Evolutionary conservation across 768 basidiomycete genomes (phyloP).

Genomic region (Piloderma croceum): DNA sequence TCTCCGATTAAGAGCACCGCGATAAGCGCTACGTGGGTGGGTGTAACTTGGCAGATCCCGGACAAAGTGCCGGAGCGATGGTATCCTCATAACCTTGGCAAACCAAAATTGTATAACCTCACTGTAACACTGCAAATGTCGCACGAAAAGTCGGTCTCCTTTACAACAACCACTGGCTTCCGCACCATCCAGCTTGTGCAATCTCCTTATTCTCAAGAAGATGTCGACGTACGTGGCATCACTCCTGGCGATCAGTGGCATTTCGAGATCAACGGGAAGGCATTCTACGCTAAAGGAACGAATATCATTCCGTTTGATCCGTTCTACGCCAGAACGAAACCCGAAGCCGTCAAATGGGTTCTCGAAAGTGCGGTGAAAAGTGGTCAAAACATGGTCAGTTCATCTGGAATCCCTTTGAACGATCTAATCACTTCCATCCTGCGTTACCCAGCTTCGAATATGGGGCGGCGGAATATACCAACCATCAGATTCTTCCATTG

Average conservation of each 20-base stretch:
- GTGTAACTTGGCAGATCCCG: constrained; percentile 40
- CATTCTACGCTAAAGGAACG: constrained; percentile 50
- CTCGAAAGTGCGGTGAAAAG: constrained; percentile 48
- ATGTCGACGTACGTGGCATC: constrained; percentile 42
- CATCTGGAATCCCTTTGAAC: too few species aligned
- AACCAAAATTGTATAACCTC: constrained; percentile 50
- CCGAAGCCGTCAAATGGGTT: constrained; percentile 49
- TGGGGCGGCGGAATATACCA: constrained; percentile 58
- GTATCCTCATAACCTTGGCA: constrained; percentile 53
- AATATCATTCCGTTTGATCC: constrained; percentile 60
- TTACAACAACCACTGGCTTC: constrained; percentile 48
- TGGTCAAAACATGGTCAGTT: constrained; percentile 54
- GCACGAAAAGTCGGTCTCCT: constrained; percentile 22
- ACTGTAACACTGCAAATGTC: constrained; percentile 34
- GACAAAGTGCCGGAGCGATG: constrained; percentile 44
- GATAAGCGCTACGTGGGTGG: constrained; percentile 28
- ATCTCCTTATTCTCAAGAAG: constrained; percentile 39
- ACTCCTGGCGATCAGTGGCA: constrained; percentile 59
- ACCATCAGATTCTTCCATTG: constrained; percentile 34
- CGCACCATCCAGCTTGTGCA: constrained; percentile 54
- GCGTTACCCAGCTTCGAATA: constrained; percentile 41
- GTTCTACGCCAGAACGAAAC: constrained; percentile 47
- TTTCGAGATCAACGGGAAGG: constrained; percentile 53
- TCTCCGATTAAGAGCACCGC: constrained; percentile 16
- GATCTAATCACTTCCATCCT: background rate